Conservation (phyloP, 176 grass and related monocot genomes). For the Oryza glaberrima region DNA sequence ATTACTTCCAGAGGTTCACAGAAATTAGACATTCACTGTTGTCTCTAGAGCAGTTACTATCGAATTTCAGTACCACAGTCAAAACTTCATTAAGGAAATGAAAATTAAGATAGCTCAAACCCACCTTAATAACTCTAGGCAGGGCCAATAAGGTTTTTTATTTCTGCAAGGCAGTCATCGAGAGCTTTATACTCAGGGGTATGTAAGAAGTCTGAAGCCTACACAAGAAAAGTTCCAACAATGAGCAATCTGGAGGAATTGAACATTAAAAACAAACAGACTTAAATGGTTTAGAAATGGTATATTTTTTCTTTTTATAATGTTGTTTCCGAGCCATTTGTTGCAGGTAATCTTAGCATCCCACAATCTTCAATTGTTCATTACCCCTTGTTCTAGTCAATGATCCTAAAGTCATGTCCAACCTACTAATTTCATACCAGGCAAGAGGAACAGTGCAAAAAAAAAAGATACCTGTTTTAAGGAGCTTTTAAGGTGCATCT, state of each 20-base stretch:
- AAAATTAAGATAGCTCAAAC: not conserved
- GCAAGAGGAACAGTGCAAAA: constrained; percentile 17
- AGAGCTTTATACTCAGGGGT: constrained; percentile 66
- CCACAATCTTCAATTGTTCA: not conserved
- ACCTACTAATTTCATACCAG: constrained; percentile 4
- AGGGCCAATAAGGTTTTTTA: constrained; percentile 53
- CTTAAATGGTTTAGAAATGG: not conserved
- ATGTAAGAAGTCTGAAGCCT: constrained; percentile 69
- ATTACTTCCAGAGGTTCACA: not conserved
- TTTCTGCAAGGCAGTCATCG: constrained; percentile 59
- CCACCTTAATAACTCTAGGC: constrained; percentile 31
- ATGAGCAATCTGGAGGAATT: constrained; percentile 23
- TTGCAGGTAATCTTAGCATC: not conserved
- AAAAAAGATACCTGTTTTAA: constrained; percentile 71
- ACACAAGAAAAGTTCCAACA: constrained; percentile 32
- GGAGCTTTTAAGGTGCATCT: constrained; percentile 88
- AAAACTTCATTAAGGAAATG: not conserved
- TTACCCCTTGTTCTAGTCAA: not conserved
- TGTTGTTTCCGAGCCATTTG: not conserved
- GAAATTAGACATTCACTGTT: not conserved
- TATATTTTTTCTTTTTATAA: not conserved
- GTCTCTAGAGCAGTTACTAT: not conserved
- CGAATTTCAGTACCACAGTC: not conserved
- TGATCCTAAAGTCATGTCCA: constrained; percentile 1
- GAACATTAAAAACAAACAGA: not conserved